phyloP scores from a whole-genome alignment of 164 flowering plant species.

The Aristolochia californica region DNA sequence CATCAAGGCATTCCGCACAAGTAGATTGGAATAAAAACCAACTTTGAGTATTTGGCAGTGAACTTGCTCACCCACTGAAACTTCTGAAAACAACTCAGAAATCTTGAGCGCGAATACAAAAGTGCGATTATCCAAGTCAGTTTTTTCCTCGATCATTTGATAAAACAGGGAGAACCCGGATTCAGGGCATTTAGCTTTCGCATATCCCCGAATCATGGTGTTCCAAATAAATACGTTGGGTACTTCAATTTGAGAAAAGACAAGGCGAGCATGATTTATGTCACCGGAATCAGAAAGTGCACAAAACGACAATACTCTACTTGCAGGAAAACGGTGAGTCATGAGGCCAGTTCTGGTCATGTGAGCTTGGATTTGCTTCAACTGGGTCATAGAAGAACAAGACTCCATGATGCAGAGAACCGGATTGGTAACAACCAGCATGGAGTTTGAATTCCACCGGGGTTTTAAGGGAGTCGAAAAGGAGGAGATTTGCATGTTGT shows the following conservation, averaged over 20 bases:
- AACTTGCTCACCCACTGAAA: conserved; percentile 26
- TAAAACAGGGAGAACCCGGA: conserved; percentile 30
- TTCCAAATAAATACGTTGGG: conserved; percentile 11
- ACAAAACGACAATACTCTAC: conserved; percentile 48
- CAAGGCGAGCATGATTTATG: conserved; percentile 6
- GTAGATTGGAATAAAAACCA: conserved; percentile 34
- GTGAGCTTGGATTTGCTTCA: conserved; percentile 64
- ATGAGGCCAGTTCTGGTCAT: conserved; percentile 47
- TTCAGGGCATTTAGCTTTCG: conserved; percentile 11
- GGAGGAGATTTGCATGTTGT: neutral
- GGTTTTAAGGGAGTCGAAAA: neutral
- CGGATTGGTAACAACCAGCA: conserved; percentile 23
- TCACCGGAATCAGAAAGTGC: conserved; percentile 43
- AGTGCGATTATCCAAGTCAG: conserved; percentile 43
- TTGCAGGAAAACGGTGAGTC: conserved; percentile 41
- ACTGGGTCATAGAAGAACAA: conserved; percentile 40
- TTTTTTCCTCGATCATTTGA: conserved; percentile 29
- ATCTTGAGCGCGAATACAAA: conserved; percentile 49
- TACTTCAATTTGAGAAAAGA: conserved; percentile 3
- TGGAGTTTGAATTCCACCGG: conserved; percentile 12
- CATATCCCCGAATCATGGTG: conserved; percentile 49
- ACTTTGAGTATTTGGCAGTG: conserved; percentile 32
- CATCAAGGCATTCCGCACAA: conserved; percentile 46
- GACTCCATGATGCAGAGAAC: conserved; percentile 35
- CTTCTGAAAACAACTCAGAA: conserved; percentile 22